These are phyloP conservation scores for Trypanosoma caninum DNA, from an alignment of 208 protist species.

Conservation along the genomic window DNA sequence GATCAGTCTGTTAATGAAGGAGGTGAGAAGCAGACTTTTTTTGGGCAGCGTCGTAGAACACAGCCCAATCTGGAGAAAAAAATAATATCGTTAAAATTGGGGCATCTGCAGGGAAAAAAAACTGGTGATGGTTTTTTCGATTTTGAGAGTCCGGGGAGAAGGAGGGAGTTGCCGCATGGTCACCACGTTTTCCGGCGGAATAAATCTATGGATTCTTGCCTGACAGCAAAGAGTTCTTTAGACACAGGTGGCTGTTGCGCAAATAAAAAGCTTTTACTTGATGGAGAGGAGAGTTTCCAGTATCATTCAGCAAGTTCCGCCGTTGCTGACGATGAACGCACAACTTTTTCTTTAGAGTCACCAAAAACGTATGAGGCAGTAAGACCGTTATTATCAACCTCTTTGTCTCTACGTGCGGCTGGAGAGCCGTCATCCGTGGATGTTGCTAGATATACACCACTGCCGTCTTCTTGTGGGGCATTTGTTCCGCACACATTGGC, in stretches of 20 bases:
- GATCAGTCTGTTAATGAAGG: not conserved
- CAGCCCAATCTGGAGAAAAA: not conserved
- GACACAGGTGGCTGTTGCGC: no score
- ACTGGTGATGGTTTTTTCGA: not conserved
- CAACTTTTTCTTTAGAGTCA: no score
- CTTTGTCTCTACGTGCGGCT: no score
- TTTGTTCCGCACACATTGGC: slow-evolving; percentile 18
- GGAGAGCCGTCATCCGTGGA: no score
- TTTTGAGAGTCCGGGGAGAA: not conserved
- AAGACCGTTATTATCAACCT: no score
- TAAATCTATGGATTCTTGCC: no score
- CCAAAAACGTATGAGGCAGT: no score
- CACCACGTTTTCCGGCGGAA: not conserved
- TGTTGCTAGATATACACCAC: not conserved
- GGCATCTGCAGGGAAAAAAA: not conserved
- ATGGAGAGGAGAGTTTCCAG: no score
- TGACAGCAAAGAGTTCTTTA: no score
- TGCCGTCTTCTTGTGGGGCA: not conserved
- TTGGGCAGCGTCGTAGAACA: not conserved
- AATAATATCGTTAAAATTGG: not conserved
- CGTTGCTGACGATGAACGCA: not conserved
- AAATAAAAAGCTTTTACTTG: no score
- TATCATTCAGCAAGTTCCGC: no score
- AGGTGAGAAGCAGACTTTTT: not conserved
- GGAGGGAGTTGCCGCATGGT: not conserved